phyloP scores from a whole-genome alignment of 805 yeast genomes.

The Sugiyamaella chiloensis region DNA sequence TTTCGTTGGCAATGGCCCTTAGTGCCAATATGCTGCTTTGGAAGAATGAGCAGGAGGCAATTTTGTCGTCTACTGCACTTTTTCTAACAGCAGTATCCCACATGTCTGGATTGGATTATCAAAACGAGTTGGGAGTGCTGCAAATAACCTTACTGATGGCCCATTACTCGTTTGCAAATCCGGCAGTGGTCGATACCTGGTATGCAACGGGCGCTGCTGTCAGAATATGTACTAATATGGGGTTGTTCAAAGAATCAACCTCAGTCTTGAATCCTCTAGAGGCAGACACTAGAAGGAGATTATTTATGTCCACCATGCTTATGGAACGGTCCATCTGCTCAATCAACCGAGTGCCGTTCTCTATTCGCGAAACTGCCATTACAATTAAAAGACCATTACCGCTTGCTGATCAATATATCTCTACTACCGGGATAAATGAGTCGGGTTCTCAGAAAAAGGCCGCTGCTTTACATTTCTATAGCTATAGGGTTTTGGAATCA shows the following conservation, averaged over 20 bases:
- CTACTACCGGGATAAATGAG: background rate
- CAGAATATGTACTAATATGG: constrained; percentile 1
- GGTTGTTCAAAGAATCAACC: background rate
- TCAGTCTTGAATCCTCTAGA: background rate
- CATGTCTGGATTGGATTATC: background rate
- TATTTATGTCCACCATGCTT: background rate
- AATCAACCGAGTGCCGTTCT: constrained; percentile 2
- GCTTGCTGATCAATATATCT: background rate
- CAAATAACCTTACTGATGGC: constrained; percentile 2
- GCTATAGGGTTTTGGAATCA: constrained; percentile 1
- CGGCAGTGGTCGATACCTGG: constrained; percentile 1
- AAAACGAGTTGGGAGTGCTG: background rate
- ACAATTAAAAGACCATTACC: background rate
- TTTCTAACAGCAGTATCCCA: background rate
- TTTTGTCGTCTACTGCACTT: background rate
- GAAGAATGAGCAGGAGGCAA: constrained; percentile 3
- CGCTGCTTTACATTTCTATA: background rate
- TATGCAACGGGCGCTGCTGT: constrained; percentile 3
- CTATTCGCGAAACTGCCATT: background rate
- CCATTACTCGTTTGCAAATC: constrained; percentile 3
- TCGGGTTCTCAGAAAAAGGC: background rate
- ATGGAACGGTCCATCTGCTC: constrained; percentile 4
- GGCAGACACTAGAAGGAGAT: background rate
- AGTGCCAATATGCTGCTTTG: constrained; percentile 4
- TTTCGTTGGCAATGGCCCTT: constrained; percentile 3